Evolutionary conservation across 768 basidiomycete genomes (phyloP).

Genomic region (Tephrocybe sp.): DNA sequence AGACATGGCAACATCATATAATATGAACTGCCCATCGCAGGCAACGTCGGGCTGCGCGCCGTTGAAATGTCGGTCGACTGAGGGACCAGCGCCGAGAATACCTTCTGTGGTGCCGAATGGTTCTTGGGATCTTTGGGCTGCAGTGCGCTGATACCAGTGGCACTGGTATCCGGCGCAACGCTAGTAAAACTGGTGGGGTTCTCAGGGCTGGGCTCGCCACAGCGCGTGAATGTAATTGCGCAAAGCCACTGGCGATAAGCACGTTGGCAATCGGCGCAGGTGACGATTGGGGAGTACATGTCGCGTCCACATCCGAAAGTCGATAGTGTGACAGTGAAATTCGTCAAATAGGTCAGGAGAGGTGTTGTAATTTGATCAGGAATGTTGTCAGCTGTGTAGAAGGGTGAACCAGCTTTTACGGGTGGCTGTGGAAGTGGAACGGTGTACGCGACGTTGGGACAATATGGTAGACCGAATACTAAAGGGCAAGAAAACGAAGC

Average conservation of each 20-base stretch:
- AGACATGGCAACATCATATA: constrained; percentile 73
- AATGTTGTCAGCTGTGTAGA: constrained; percentile 51
- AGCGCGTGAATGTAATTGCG: constrained; percentile 68
- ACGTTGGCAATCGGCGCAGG: constrained; percentile 70
- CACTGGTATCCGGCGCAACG: constrained; percentile 26
- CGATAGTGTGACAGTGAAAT: constrained; percentile 71
- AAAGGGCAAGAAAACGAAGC: constrained; percentile 70
- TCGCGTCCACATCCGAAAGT: constrained; percentile 81
- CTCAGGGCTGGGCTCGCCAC: constrained; percentile 49
- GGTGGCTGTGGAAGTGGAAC: constrained; percentile 61
- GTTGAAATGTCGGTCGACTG: constrained; percentile 35
- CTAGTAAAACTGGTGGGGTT: constrained; percentile 32
- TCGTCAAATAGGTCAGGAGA: constrained; percentile 58
- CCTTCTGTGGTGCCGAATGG: constrained; percentile 22
- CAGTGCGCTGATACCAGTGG: constrained; percentile 27
- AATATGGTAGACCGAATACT: constrained; percentile 69
- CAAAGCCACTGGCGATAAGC: constrained; percentile 82
- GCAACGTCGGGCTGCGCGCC: constrained; percentile 45
- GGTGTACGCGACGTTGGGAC: constrained; percentile 67
- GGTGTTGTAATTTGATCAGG: constrained; percentile 45
- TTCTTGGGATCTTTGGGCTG: constrained; percentile 18
- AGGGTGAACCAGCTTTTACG: constrained; percentile 24
- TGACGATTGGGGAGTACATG: constrained; percentile 72
- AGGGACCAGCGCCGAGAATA: constrained; percentile 48
- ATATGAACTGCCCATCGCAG: constrained; percentile 45